Evolutionary conservation across 306 rosid genomes (phyloP).

Genomic region (Cicer chorassanicum): DNA sequence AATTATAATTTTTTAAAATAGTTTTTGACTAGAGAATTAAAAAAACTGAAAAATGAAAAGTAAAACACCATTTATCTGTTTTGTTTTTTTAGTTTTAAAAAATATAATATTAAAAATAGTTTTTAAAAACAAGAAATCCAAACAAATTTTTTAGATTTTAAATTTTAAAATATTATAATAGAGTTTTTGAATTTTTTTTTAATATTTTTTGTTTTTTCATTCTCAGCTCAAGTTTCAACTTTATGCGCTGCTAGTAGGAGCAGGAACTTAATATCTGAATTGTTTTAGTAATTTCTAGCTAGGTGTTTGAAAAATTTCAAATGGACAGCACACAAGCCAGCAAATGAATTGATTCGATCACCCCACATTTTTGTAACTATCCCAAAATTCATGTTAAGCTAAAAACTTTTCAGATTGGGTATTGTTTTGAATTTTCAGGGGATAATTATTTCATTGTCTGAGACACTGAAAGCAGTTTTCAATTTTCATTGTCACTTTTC

Average conservation of each 20-base stretch:
- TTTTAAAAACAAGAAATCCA: too few relatives aligned
- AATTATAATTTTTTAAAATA: too few relatives aligned
- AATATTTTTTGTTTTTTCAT: background rate
- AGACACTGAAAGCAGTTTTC: constrained; percentile 37
- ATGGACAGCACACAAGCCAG: background rate
- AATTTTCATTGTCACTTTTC: constrained; percentile 27
- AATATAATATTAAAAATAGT: too few relatives aligned
- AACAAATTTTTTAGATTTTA: too few relatives aligned
- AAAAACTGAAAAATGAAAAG: too few relatives aligned
- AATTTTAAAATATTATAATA: too few relatives aligned
- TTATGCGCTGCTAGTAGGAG: background rate
- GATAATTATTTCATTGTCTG: constrained; percentile 34
- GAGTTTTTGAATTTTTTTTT: too few relatives aligned
- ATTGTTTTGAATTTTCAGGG: constrained; percentile 37
- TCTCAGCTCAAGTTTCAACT: background rate
- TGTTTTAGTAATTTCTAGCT: background rate
- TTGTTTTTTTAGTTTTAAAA: too few relatives aligned
- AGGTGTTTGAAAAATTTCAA: background rate
- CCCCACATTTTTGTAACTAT: constrained; percentile 5
- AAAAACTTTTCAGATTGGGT: constrained; percentile 15
- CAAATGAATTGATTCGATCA: background rate
- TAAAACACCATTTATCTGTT: too few relatives aligned
- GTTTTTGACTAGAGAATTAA: too few relatives aligned
- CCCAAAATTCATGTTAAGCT: background rate
- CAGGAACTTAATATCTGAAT: background rate